phyloP scores from a whole-genome alignment of 176 grass and related monocot genomes.

The Zoysia japonica region DNA sequence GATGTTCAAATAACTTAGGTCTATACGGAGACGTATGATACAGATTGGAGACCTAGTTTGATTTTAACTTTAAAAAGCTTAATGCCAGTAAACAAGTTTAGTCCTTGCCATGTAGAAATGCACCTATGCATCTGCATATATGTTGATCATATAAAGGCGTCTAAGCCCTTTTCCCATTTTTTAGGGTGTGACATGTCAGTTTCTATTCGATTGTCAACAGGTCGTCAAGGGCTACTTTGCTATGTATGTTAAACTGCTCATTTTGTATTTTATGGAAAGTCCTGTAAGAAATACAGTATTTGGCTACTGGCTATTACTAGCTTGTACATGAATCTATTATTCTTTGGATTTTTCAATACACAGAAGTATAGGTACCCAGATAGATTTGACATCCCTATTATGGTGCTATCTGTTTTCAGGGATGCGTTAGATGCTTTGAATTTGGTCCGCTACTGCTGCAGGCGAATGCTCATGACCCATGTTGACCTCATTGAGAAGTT shows the following conservation, averaged over 20 bases:
- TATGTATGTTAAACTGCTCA: not conserved
- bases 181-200: not conserved
- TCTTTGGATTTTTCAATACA: too few species aligned
- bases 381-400: not conserved
- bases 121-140: not conserved
- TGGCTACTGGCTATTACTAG: not conserved
- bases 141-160: not conserved
- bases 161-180: not conserved
- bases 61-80: not conserved
- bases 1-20: not conserved
- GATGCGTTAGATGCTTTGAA: conserved; percentile 91
- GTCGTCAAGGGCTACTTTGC: not conserved
- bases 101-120: not conserved
- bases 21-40: not conserved
- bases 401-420: conserved; percentile 40
- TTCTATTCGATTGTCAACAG: not conserved
- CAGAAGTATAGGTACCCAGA: too few species aligned
- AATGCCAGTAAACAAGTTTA: not conserved
- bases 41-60: not conserved
- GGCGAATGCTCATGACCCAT: conserved; percentile 98
- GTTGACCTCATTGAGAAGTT: conserved; percentile 96
- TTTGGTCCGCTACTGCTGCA: conserved; percentile 87
- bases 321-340: too few species aligned
- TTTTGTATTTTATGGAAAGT: not conserved
- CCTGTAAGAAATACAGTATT: not conserved